Base-by-base conservation (phyloP, 331 rosid species). In the Acacia pycnantha region DNA sequence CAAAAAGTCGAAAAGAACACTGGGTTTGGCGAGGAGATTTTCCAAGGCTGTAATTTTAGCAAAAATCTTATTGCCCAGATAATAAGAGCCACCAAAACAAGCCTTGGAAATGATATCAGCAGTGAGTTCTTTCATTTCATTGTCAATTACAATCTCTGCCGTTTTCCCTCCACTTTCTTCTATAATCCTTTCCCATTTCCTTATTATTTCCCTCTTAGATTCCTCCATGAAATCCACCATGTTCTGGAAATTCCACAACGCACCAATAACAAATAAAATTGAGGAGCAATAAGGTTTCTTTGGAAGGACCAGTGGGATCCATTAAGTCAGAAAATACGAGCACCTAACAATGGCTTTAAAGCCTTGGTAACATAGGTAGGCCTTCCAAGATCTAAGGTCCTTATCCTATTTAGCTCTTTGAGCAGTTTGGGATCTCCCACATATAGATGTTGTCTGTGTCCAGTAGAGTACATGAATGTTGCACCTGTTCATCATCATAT, bases 51-150 rank as follows among this genome's bases (percentile, higher is more conserved):
- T 76, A 21, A 86, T 33, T 71, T 79, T 86, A 41, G 62, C 59
- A 51, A 86, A 86, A 50, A 86, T 82, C 58, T 78, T 74, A 43
- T 75, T 82, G 65, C 88, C 88, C 41, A 79, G 73, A 11, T 82
- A 71, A 12, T 78, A 86, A 13, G 85, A 73, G 51, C 73, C 83
- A 1, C 88, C 84, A 74, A 86, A 86, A 70, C 88, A 86, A 59
- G 84, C 68, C 76, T 74, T 82, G 9, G 88, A 86, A 53, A 86
- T 82, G 16, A 75, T 13, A 61, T 86, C 84, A 2, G 70, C 88
- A 0, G 82, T 78, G 19, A 86, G 82, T 71, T n/a, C 47, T 73
- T 86, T 86, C 48, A 86, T 3, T 33, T 75, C 86, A 8, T 16
- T n/a, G 22, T 86, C 86, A 79, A 86, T 75, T 14, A 50, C 68